phyloP scores from a whole-genome alignment of 1,284 basidiomycete genomes.

The Puccinia horiana region DNA sequence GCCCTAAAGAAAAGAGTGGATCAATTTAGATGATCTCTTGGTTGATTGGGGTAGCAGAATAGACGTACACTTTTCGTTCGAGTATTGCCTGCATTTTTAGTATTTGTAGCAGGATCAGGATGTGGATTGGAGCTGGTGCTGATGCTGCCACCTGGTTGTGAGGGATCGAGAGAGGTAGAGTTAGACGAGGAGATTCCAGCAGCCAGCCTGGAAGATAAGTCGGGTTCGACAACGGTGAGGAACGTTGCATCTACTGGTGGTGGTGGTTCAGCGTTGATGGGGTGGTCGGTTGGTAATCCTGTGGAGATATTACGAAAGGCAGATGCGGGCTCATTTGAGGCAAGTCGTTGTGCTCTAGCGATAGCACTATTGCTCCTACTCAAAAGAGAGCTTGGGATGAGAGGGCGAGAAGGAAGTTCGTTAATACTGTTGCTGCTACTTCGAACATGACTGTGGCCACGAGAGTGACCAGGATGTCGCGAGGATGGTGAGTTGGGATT shows the following conservation, averaged over 20 bases:
- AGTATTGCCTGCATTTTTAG: neutral
- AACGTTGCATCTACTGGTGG: constrained; percentile 24
- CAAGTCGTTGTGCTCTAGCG: neutral
- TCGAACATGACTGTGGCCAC: constrained; percentile 6
- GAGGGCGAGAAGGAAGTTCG: neutral
- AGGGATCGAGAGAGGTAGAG: neutral
- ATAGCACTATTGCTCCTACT: constrained; percentile 13
- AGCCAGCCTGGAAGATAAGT: constrained; percentile 7
- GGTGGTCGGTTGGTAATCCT: neutral
- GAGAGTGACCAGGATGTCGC: neutral
- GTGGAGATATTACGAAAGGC: neutral
- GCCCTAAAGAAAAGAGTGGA: neutral
- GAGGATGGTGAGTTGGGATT: neutral
- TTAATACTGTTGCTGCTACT: constrained; percentile 24
- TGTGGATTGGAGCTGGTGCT: neutral
- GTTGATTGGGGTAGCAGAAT: neutral
- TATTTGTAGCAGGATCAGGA: constrained; percentile 10
- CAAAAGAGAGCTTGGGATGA: neutral
- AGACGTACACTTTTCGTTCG: constrained; percentile 24
- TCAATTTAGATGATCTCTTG: neutral
- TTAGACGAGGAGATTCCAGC: neutral
- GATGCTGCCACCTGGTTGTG: neutral
- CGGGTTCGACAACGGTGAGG: constrained; percentile 14
- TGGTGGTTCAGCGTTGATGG: neutral
- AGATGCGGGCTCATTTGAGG: neutral